Percentiles rank a stretch among this genome's conserved stretches.
These are phyloP conservation scores for Moniliophthora roreri DNA, from an alignment of 1,284 basidiomycete species.

Conservation along the genomic window DNA sequence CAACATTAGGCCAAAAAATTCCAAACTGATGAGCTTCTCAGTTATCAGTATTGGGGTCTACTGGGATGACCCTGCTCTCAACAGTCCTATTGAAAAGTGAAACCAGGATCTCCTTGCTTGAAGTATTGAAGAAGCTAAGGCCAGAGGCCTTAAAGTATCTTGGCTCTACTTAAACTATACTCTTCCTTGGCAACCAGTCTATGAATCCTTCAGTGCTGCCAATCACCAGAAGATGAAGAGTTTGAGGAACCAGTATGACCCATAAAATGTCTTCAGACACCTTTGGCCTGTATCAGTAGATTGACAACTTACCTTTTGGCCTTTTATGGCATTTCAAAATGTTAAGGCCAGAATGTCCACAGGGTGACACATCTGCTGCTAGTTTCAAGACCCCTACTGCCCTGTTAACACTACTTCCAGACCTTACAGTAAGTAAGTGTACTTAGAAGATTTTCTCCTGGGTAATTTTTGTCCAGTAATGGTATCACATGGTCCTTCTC, in stretches of 20 bases:
- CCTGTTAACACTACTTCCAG: too few relatives aligned
- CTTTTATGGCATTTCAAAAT: too few relatives aligned
- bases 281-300: slow-evolving; percentile 8
- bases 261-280: background rate
- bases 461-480: too few relatives aligned
- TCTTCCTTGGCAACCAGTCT: slow-evolving; percentile 1
- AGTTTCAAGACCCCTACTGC: too few relatives aligned
- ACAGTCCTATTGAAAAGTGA: background rate
- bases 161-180: slow-evolving; percentile 9
- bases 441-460: too few relatives aligned
- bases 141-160: background rate
- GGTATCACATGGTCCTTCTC: too few relatives aligned
- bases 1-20: too few relatives aligned
- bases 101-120: background rate
- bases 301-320: too few relatives aligned
- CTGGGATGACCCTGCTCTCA: background rate
- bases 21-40: too few relatives aligned
- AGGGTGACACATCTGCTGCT: too few relatives aligned
- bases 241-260: background rate
- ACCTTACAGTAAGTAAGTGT: too few relatives aligned
- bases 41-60: background rate
- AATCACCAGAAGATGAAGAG: background rate
- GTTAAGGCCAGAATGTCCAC: too few relatives aligned
- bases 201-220: background rate
- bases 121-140: background rate